Evolutionary conservation across 306 rosid species (phyloP).

Genomic region (Glycine soja): DNA sequence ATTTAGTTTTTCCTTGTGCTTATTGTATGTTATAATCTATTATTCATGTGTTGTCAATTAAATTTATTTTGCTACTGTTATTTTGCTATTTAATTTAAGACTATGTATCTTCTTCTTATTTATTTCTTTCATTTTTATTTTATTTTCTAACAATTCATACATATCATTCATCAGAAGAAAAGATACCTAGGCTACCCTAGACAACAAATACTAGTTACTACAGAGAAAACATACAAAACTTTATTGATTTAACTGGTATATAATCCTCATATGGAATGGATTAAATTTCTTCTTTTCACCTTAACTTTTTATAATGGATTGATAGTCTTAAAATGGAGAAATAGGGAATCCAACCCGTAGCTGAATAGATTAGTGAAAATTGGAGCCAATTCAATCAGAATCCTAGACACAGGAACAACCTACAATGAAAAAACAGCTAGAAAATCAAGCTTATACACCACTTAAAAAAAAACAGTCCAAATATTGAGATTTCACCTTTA

Average conservation of each 20-base stretch:
- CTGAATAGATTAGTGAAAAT: constrained; percentile 4
- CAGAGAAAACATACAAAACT: not conserved
- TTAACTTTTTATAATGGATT: not conserved
- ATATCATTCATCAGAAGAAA: no score
- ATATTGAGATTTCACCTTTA: not conserved
- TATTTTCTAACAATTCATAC: no score
- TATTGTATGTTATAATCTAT: no score
- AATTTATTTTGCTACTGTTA: no score
- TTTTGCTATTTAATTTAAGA: no score
- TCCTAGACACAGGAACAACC: not conserved
- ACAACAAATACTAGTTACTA: not conserved
- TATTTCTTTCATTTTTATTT: no score
- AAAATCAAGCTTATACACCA: constrained; percentile 2
- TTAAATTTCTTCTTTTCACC: not conserved
- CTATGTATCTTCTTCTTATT: no score
- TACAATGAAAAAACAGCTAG: not conserved
- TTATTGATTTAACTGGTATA: not conserved
- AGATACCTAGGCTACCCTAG: not conserved
- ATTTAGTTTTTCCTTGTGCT: no score
- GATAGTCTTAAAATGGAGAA: not conserved
- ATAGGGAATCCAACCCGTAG: not conserved
- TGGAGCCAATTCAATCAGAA: constrained; percentile 20
- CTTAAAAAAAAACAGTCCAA: not conserved
- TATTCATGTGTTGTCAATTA: no score
- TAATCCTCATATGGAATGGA: not conserved